These are phyloP conservation scores for Filobasidium uniguttulatum DNA, from an alignment of 1,284 basidiomycete species.

Conservation along the genomic window DNA sequence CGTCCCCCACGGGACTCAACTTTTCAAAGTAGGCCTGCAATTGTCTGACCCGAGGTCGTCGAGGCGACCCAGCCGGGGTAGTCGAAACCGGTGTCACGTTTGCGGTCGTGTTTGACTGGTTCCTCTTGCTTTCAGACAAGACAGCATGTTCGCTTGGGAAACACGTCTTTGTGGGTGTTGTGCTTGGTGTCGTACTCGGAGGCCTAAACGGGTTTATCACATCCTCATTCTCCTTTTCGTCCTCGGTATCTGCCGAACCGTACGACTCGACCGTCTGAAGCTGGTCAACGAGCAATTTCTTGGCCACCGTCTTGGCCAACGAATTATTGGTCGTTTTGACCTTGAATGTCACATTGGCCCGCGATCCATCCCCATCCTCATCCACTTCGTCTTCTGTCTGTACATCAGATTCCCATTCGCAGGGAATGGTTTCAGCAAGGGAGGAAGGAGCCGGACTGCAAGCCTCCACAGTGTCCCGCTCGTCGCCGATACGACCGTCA, in stretches of 20 bases:
- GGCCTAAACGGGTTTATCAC: neutral
- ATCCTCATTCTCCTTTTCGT: neutral
- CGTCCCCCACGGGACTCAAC: neutral
- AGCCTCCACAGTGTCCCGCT: neutral
- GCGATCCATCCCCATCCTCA: neutral
- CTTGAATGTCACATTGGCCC: constrained; percentile 4
- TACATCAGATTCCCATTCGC: neutral
- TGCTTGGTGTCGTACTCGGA: neutral
- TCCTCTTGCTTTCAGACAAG: neutral
- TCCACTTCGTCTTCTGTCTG: neutral
- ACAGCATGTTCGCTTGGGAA: constrained; percentile 3
- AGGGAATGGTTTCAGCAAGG: neutral
- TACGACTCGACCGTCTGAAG: constrained; percentile 1
- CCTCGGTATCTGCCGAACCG: neutral
- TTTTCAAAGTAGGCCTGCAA: constrained; percentile 10
- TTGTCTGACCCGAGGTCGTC: constrained; percentile 4
- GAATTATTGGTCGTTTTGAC: neutral
- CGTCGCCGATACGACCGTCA: too few relatives aligned
- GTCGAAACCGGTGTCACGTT: too few relatives aligned
- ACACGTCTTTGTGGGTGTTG: constrained; percentile 1
- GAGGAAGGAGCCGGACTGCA: neutral
- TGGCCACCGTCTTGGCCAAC: neutral
- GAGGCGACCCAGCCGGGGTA: neutral
- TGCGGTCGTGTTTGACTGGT: neutral
- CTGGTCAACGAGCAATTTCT: constrained; percentile 2